phyloP scores from a whole-genome alignment of 768 basidiomycete species.

The Naganishia antarctica region DNA sequence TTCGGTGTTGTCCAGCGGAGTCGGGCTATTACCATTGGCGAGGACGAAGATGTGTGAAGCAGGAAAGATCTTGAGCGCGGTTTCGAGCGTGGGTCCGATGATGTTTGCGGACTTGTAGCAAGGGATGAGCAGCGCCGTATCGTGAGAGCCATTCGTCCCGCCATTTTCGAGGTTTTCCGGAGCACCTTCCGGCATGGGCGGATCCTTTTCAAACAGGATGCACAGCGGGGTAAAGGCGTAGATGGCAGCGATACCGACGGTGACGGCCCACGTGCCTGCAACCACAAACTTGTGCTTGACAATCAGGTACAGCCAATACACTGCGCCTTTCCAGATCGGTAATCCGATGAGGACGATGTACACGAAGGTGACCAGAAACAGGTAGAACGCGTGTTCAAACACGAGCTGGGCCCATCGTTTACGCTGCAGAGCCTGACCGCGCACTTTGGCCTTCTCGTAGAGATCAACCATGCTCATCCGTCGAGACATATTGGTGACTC shows the following conservation, averaged over 20 bases:
- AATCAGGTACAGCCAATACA: slow-evolving; percentile 10
- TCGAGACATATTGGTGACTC: slow-evolving; percentile 1
- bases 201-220: slow-evolving; percentile 12
- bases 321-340: slow-evolving; percentile 13
- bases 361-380: neutral
- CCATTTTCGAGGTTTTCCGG: neutral
- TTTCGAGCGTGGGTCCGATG: slow-evolving; percentile 2
- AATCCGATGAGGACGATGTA: slow-evolving; percentile 8
- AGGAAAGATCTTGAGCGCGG: slow-evolving; percentile 18
- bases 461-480: slow-evolving; percentile 10
- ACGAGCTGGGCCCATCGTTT: neutral
- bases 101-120: slow-evolving; percentile 14
- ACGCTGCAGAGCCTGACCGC: slow-evolving; percentile 8
- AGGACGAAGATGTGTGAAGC: slow-evolving; percentile 17
- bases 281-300: slow-evolving; percentile 3
- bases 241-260: neutral
- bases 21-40: slow-evolving; percentile 20
- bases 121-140: slow-evolving; percentile 11
- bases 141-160: neutral
- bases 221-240: slow-evolving; percentile 12
- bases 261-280: slow-evolving; percentile 4
- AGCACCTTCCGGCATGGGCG: neutral
- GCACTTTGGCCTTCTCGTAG: slow-evolving; percentile 17
- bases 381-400: slow-evolving; percentile 3
- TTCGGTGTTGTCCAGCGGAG: slow-evolving; percentile 19